Evolutionary conservation across 371 early-diverging fungal genomes (phyloP), one percentile per base, ranked within the genome.

Genomic region (Umbelopsis sp.): DNA sequence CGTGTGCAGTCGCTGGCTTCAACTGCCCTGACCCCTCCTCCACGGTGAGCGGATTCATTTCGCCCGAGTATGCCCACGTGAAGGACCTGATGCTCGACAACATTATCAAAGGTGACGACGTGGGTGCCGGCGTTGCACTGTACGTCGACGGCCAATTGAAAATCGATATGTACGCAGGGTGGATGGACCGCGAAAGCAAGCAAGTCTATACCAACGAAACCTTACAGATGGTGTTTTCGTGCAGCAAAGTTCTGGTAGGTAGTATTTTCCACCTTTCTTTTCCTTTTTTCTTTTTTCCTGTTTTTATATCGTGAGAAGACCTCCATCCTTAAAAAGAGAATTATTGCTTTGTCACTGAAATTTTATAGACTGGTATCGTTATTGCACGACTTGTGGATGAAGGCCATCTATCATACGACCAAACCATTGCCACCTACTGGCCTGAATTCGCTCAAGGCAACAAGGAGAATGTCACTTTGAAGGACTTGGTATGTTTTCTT

Each of bases 371-470:
- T 44, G 80, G 85, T 0, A 83, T 91, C 38, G 82, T 89, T 3
- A 74, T 91, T 32, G 85, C 90, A 6, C 79, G 85, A 22, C 70
- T 92, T 24, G 89, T 92, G 12, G 87, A 88, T 9, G 72, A 86
- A 69, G 87, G 86, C 8, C 51, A 79, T 6, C 53, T 93, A 10
- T 69, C 80, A 12, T 90, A 90, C 71, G 74, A 84, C 50, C 79
- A 81, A 64, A 74, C 70, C 38, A 81, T 93, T 35, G 63, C 84
- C 8, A 78, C 76, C 10, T 89, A 89, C 69, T 93, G 94, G 94
- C 92, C 94, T 2, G 92, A 92, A 67, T 93, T 93, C 74, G 91
- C 84, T 1, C 82, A 85, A 68, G 89, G 89, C 25, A 86, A 85
- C 69, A 93, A 93, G 77, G 86, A 88, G 50, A 77, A 92, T 66